Base-by-base conservation (phyloP, 495 filamentous ascomycete genomes). In the Neurospora pannonica region DNA sequence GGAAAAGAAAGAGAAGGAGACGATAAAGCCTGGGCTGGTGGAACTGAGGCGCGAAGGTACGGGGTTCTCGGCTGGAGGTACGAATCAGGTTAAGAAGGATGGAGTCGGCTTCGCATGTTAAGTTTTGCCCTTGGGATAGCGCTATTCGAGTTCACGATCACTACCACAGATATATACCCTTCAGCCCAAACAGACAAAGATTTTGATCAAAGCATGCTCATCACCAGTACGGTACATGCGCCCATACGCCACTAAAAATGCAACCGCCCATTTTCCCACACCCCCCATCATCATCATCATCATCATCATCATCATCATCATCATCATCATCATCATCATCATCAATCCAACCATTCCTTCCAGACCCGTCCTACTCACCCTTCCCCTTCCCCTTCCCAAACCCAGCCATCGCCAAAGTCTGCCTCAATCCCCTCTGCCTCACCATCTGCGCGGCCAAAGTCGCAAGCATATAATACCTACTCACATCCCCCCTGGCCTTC, bases 1-100 rank as follows among this genome's bases (percentile, higher is more conserved):
- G 40, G 86, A 82, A 70, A 88, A 89, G 74, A 80, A 81, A 8
- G 84, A 87, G 28, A 91, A 90, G 77, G 86, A 87, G 15, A 87
- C 80, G 71, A 85, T 93, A 43, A 89, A 85, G 76, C 90, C 94
- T 0, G 95, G 96, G 3, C 75, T 97, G 38, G 94, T 98, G 11
- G 90, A 93, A 80, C 88, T 99, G 67, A 90, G 89, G 75, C 92
- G 91, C 37, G 95, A 98, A 76, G 96, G 96, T 1, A 99, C 96
- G 0, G 96, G 96, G 2, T 99, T 97, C 84, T 94, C 96, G 3
- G 91, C 92, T 1, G 90, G 92, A 19, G 96, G 96, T 6, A 88
- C 89, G 39, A 97, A 92, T 79, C 88, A 92, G 77, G 94, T 93
- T 24, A 92, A 92, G 82, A 97, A 90, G 82, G 82, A 85, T 36